Evolutionary conservation across 1,284 basidiomycete genomes (phyloP), one percentile per base, ranked within the genome.

Genomic region (Ceratobasidium sp.): DNA sequence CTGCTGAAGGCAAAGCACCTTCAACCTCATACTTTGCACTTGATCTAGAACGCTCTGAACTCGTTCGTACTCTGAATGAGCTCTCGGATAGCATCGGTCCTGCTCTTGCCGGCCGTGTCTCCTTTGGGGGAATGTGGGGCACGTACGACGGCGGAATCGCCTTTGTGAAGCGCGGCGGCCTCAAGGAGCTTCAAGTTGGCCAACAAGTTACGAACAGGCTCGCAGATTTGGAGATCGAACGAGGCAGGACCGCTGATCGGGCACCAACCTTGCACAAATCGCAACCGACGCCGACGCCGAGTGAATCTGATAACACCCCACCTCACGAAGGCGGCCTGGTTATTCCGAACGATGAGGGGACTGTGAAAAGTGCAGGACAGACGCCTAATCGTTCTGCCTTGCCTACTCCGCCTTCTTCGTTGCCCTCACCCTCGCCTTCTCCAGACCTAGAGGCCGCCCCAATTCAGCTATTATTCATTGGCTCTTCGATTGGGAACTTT

Each of bases 401-500:
- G 57, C 58, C 73, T 46, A 61, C 59, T 47, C 72, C 47, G 21
- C 63, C 70, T 47, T 73, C 76, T 16, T 73, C 74, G 21, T 59
- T 72, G 35, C 72, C 70, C 23, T 75, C 70, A 2, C 73, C 77
- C n/a, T 70, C 75, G 1, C 57, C 73, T 26, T 66, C 73, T 0
- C 38, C 32, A 14, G 28, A 32, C 21, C 41, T 54, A 6, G 52
- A 64, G 23, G 50, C 49, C 5, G 72, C 73, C 21, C 77, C 81
- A 49, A 80, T 94, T 41, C 94, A 96, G 78, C 83, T 98, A 72
- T 83, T 98, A 73, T 98, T 98, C 85, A 85, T 98, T n/a, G 97
- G 97, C 0, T 97, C 94, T 0, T 95, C 95, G 0, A 83, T 98
- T 14, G 97, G 97, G 14, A 98, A 98, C 83, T 98, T 98, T 80